Evolutionary conservation across 768 basidiomycete genomes (phyloP).

Genomic region (Boletus reticulatus): DNA sequence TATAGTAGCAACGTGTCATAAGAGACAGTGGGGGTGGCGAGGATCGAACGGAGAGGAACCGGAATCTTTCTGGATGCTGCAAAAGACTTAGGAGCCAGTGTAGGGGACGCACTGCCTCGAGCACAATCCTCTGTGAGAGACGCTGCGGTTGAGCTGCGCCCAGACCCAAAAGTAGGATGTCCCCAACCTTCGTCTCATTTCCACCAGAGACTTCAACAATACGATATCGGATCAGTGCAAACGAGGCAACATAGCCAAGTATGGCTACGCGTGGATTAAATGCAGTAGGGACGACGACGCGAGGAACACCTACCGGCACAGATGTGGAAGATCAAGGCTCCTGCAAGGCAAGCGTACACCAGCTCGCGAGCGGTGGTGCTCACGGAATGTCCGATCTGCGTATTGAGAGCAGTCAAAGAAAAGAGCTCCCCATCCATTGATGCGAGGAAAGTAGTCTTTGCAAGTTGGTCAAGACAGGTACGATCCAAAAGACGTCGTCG

Average conservation of each 20-base stretch:
- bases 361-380: slow-evolving; percentile 16
- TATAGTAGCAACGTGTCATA: slow-evolving; percentile 26
- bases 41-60: background rate
- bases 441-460: slow-evolving; percentile 30
- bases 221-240: slow-evolving; percentile 28
- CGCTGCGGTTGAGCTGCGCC: slow-evolving; percentile 8
- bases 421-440: slow-evolving; percentile 30
- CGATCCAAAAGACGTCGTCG: background rate
- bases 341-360: slow-evolving; percentile 29
- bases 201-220: slow-evolving; percentile 15
- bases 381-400: slow-evolving; percentile 11
- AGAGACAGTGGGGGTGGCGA: slow-evolving; percentile 18
- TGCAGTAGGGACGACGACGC: background rate
- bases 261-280: slow-evolving; percentile 17
- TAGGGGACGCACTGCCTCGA: slow-evolving; percentile 14
- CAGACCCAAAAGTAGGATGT: background rate
- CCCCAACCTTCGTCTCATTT: slow-evolving; percentile 16
- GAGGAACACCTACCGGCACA: slow-evolving; percentile 23
- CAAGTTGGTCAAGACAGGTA: background rate
- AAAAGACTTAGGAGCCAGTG: background rate
- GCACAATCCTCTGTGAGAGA: slow-evolving; percentile 11
- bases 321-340: slow-evolving; percentile 31
- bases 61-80: background rate
- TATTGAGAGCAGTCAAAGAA: slow-evolving; percentile 22
- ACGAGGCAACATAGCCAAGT: slow-evolving; percentile 28